These are phyloP conservation scores for Schwanniomyces vanrijiae DNA, from an alignment of 805 yeast species.

Conservation along the genomic window DNA sequence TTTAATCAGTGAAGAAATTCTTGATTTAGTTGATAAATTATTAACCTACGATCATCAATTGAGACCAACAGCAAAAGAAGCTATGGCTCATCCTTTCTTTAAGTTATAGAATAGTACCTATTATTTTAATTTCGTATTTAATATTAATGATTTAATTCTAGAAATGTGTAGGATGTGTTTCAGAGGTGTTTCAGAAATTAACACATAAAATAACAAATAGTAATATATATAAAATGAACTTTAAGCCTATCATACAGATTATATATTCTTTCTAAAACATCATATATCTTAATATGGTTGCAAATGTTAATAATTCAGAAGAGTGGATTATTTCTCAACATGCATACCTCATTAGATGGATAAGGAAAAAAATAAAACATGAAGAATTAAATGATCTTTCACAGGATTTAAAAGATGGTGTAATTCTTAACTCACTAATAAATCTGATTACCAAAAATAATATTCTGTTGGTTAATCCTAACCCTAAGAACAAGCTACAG, in stretches of 20 bases:
- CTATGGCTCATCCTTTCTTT: slow-evolving; percentile 66
- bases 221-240: neutral
- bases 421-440: slow-evolving; percentile 34
- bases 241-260: too few relatives aligned
- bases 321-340: slow-evolving; percentile 48
- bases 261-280: too few relatives aligned
- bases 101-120: slow-evolving; percentile 9
- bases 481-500: slow-evolving; percentile 45
- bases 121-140: neutral
- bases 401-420: slow-evolving; percentile 41
- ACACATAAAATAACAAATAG: too few relatives aligned
- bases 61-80: slow-evolving; percentile 85
- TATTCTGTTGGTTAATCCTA: slow-evolving; percentile 29
- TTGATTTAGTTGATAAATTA: slow-evolving; percentile 79
- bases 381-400: slow-evolving; percentile 16
- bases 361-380: slow-evolving; percentile 37
- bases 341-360: slow-evolving; percentile 51
- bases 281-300: neutral
- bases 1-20: slow-evolving; percentile 62
- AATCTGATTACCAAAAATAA: slow-evolving; percentile 17
- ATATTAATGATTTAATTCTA: neutral
- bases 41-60: slow-evolving; percentile 86
- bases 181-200: neutral
- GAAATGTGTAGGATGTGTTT: neutral
- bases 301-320: neutral